Evolutionary conservation across 1,284 basidiomycete genomes (phyloP).

Genomic region (Naganishia sp.): DNA sequence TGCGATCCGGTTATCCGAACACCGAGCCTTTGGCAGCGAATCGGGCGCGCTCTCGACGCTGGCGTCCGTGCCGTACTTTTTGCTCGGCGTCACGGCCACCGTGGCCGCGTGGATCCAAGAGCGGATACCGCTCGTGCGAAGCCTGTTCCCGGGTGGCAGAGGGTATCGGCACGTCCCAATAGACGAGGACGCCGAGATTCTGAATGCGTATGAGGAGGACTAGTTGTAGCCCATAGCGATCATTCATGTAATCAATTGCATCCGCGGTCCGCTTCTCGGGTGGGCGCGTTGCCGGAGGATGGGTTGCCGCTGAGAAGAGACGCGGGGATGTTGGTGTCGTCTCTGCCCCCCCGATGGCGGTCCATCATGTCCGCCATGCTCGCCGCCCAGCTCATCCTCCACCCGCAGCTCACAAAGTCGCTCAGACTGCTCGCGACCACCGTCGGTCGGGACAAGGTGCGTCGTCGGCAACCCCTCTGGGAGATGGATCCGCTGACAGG

Average conservation of each 20-base stretch:
- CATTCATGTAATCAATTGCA: not conserved
- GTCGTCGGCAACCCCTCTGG: conserved; percentile 27
- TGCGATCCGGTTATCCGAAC: conserved; percentile 71
- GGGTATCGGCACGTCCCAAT: conserved; percentile 75
- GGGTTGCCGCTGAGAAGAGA: not conserved
- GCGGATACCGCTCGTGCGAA: conserved; percentile 49
- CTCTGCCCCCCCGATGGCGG: not conserved
- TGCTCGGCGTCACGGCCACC: conserved; percentile 73
- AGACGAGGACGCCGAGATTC: conserved; percentile 54
- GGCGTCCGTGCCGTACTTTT: conserved; percentile 81
- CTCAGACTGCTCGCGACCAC: conserved; percentile 79
- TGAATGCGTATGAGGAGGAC: conserved; percentile 33
- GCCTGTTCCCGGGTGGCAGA: conserved; percentile 56
- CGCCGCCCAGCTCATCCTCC: conserved; percentile 76
- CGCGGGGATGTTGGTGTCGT: not conserved
- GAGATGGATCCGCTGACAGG: conserved; percentile 9
- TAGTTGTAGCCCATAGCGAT: not conserved
- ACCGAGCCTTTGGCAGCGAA: conserved; percentile 57
- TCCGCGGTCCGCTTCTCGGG: not conserved
- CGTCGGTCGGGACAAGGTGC: conserved; percentile 83
- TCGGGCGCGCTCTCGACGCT: conserved; percentile 67
- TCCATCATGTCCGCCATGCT: conserved; percentile 44
- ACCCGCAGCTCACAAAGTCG: conserved; percentile 73
- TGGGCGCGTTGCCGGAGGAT: not conserved
- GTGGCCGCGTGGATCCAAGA: conserved; percentile 61